Base-by-base conservation (phyloP, 2,329 filamentous ascomycete genomes). In the Calonectria fujianensis region DNA sequence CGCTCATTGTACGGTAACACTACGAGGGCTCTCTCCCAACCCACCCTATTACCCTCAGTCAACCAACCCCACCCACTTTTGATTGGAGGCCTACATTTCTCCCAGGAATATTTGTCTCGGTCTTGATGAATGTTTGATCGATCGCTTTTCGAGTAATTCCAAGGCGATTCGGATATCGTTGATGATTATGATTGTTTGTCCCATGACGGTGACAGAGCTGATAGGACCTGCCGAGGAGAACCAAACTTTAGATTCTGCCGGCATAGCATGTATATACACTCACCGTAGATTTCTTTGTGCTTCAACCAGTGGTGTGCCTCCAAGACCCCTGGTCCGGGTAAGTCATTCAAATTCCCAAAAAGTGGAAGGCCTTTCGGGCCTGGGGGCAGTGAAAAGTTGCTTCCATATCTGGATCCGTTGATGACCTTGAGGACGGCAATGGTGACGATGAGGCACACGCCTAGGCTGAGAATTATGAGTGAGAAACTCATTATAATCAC, bases 141-240 rank as follows among this genome's bases (percentile, higher is more conserved):
- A 78, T 52, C 74, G 29, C 37, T 79, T 79, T 8, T 78, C 70
- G 83, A 89, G 69, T 0, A 89, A 75, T 20, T 88, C 85, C 5
- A 82, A 75, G 0, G 85, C 85, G 0, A 85, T 72, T 0, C 81
- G 73, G 3, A 76, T 64, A 54, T 86, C 85, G 70, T 87, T 85
- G 9, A 89, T 75, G 20, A 89, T 80, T 13, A 89, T 76, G 6
- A 88, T 80, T 0, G 85, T 86, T 51, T 85, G 82, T 0, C 87
- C 86, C 35, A 87, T 73, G 1, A 86, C 81, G 0, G 82, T 86
- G 20, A 87, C 65, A 14, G 85, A 83, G 52, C 80, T 82, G 1
- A 82, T 77, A 2, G 82, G 88, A 93, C 95, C 85, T 73, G 9
- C 14, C 8, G 8, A 18, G 4, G 0, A 14, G 0, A 5, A 27